Conservation (phyloP, 2,329 filamentous ascomycete species). For the Boeremia exigua region DNA sequence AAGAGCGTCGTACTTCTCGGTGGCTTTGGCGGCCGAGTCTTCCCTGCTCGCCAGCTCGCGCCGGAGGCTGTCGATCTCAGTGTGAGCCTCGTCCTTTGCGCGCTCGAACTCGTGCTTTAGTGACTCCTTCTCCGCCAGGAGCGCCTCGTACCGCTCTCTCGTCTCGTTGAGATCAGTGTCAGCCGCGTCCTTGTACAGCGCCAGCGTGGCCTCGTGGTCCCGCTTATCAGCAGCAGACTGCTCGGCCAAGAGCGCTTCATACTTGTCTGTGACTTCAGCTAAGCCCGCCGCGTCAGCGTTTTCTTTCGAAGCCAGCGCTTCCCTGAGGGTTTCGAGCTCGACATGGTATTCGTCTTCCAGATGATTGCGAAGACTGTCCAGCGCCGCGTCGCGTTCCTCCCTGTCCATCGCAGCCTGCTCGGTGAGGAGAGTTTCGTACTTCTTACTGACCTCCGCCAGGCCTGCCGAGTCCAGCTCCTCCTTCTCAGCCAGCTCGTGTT, state of each 20-base stretch:
- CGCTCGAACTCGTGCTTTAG: conserved; percentile 30
- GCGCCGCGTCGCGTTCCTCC: conserved; percentile 28
- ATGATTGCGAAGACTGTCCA: conserved; percentile 26
- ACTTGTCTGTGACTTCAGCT: conserved; percentile 33
- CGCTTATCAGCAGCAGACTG: conserved; percentile 29
- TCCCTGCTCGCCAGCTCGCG: conserved; percentile 14
- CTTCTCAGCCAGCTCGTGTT: conserved; percentile 25
- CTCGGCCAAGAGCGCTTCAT: conserved; percentile 36
- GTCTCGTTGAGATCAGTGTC: conserved; percentile 20
- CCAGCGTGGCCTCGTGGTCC: conserved; percentile 29
- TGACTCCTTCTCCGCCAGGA: conserved; percentile 35
- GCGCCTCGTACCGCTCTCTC: conserved; percentile 22
- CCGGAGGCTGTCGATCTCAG: conserved; percentile 6
- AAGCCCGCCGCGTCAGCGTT: conserved; percentile 23
- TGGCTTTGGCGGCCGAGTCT: conserved; percentile 13
- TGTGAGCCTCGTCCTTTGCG: conserved; percentile 9
- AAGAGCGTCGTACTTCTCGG: conserved; percentile 21
- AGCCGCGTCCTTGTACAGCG: conserved; percentile 21
- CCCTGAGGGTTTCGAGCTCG: conserved; percentile 30
- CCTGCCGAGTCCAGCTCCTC: conserved; percentile 25
- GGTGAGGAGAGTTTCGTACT: conserved; percentile 36
- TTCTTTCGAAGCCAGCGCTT: conserved; percentile 28
- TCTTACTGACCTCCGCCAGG: conserved; percentile 29
- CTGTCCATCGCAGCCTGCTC: conserved; percentile 31
- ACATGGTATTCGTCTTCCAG: conserved; percentile 29